phyloP scores from a whole-genome alignment of 148 eudicot genomes.

The Silene latifolia region DNA sequence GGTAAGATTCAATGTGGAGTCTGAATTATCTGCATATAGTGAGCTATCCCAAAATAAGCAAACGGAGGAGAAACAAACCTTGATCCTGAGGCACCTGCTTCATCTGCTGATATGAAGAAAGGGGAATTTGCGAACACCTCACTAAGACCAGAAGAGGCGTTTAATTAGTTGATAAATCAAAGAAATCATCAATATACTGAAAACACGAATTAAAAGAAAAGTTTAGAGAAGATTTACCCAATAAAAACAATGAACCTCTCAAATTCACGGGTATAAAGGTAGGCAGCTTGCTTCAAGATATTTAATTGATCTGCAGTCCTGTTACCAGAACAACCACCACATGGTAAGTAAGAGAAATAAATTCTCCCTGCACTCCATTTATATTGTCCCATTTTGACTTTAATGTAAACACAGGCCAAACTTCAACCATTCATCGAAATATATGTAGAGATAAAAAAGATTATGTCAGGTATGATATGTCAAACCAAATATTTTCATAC shows the following conservation, averaged over 20 bases:
- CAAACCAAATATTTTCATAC: too few species aligned
- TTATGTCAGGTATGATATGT: too few species aligned
- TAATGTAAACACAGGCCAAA: too few species aligned
- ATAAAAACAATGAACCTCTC: conserved; percentile 75
- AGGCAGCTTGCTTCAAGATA: conserved; percentile 59
- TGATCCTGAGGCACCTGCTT: conserved; percentile 59
- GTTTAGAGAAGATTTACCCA: conserved; percentile 41
- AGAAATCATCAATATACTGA: conserved; percentile 1
- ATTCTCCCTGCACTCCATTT: too few species aligned
- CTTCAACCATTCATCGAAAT: too few species aligned
- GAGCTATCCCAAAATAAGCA: not conserved
- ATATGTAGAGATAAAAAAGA: too few species aligned
- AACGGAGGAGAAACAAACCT: conserved; percentile 37
- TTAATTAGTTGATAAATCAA: not conserved
- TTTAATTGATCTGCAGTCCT: conserved; percentile 56
- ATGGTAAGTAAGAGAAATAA: conserved; percentile 10
- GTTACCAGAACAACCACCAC: conserved; percentile 8
- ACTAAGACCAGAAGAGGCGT: conserved; percentile 40
- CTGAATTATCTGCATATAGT: not conserved
- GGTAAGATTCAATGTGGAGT: not conserved
- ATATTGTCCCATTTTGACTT: too few species aligned
- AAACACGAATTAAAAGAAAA: conserved; percentile 7
- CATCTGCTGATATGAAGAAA: conserved; percentile 89
- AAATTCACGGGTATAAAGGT: conserved; percentile 70
- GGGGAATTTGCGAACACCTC: conserved; percentile 96